These are phyloP conservation scores for Fusarium sterilihyphosum DNA, from an alignment of 2,329 filamentous ascomycete genomes.

Conservation along the genomic window DNA sequence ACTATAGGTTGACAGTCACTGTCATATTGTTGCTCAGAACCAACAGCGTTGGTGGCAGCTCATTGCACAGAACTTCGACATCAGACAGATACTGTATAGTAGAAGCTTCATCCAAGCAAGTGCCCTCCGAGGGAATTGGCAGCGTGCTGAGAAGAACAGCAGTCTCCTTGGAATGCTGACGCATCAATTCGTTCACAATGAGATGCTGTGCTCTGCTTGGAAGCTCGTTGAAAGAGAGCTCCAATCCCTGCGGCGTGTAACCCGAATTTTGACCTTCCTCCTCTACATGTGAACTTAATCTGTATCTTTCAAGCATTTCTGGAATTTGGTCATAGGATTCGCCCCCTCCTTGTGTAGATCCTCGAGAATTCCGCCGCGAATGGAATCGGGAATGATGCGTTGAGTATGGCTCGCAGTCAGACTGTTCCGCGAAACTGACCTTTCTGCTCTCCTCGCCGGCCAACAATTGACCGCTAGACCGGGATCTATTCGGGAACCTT, in stretches of 20 bases:
- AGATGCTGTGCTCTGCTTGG: constrained; percentile 86
- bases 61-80: constrained; percentile 80
- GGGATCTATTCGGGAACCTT: constrained; percentile 70
- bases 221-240: constrained; percentile 86
- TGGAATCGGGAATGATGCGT: constrained; percentile 42
- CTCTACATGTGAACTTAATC: constrained; percentile 32
- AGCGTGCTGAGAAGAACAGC: constrained; percentile 86
- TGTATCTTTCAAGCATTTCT: constrained; percentile 55
- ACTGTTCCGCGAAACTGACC: constrained; percentile 68
- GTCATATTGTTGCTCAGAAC: constrained; percentile 92
- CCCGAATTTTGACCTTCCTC: constrained; percentile 49
- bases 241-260: constrained; percentile 69
- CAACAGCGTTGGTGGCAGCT: constrained; percentile 78
- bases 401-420: constrained; percentile 34
- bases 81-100: constrained; percentile 80
- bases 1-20: constrained; percentile 77
- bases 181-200: constrained; percentile 86
- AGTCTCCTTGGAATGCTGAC: constrained; percentile 72
- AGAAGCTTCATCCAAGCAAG: constrained; percentile 73
- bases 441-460: constrained; percentile 65
- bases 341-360: constrained; percentile 43
- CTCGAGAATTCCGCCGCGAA: constrained; percentile 52
- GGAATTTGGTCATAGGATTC: constrained; percentile 56
- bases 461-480: constrained; percentile 68
- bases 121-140: constrained; percentile 82